These are phyloP conservation scores for Hymenoscyphus occultus DNA, from an alignment of 2,329 filamentous ascomycete species.

Conservation along the genomic window DNA sequence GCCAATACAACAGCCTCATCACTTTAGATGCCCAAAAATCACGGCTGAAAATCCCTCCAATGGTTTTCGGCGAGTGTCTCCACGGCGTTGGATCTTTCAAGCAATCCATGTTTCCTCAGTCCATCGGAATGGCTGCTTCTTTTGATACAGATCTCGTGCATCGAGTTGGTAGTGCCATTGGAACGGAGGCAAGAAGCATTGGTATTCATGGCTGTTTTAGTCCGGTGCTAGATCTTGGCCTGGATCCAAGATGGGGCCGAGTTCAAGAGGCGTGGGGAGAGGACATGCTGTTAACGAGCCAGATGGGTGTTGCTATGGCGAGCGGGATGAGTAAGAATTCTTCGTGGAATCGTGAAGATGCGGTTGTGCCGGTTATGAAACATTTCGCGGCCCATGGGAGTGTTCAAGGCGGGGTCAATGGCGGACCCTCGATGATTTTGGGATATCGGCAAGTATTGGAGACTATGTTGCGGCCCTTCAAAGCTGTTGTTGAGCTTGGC, in stretches of 20 bases:
- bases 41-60: slow-evolving; percentile 40
- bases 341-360: slow-evolving; percentile 42
- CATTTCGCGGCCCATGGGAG: slow-evolving; percentile 46
- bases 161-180: slow-evolving; percentile 43
- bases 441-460: slow-evolving; percentile 44
- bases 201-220: slow-evolving; percentile 45
- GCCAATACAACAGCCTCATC: background rate
- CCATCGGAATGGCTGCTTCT: slow-evolving; percentile 41
- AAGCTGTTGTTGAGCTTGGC: slow-evolving; percentile 43
- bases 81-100: slow-evolving; percentile 46
- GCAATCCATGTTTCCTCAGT: slow-evolving; percentile 46
- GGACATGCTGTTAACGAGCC: slow-evolving; percentile 43
- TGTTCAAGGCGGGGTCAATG: slow-evolving; percentile 43
- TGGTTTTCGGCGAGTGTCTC: slow-evolving; percentile 45
- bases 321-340: slow-evolving; percentile 45
- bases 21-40: slow-evolving; percentile 37
- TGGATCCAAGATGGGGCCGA: slow-evolving; percentile 45
- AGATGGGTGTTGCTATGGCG: slow-evolving; percentile 45
- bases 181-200: slow-evolving; percentile 43
- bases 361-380: slow-evolving; percentile 45
- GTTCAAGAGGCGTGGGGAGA: slow-evolving; percentile 45
- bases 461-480: slow-evolving; percentile 44
- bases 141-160: slow-evolving; percentile 44
- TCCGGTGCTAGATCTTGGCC: slow-evolving; percentile 44
- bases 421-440: slow-evolving; percentile 44